A percentile compares a stretch with the other conserved stretches of the same genome.
phyloP scores from a whole-genome alignment of 2,329 filamentous ascomycete genomes.

The Colletotrichum sp. region DNA sequence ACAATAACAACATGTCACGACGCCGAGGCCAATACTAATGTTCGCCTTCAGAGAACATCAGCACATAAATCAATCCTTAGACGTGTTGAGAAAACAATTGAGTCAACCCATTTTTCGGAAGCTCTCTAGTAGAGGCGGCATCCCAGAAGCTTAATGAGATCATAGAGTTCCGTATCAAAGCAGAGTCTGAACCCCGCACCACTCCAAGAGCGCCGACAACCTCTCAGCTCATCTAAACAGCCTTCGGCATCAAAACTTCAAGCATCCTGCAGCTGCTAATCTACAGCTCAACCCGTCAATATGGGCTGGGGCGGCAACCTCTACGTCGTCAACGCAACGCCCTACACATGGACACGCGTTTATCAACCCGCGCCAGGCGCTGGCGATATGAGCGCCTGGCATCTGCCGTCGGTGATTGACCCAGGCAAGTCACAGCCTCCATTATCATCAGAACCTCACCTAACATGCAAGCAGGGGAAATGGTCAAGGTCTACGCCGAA shows the following conservation, averaged over 20 bases:
- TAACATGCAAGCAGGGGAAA: not conserved
- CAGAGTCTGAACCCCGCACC: not conserved
- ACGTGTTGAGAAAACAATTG: rapidly evolving
- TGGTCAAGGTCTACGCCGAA: not conserved
- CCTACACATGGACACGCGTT: not conserved
- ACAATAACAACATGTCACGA: not conserved
- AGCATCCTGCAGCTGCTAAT: not conserved
- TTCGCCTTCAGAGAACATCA: rapidly evolving
- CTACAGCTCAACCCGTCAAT: not conserved
- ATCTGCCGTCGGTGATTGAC: not conserved
- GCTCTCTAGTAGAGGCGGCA: not conserved
- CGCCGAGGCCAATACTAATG: rapidly evolving
- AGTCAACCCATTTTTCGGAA: rapidly evolving
- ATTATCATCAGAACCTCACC: not conserved
- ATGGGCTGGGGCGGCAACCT: not conserved
- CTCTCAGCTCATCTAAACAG: not conserved
- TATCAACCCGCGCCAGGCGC: not conserved
- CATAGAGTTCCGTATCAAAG: not conserved
- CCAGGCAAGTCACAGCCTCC: not conserved
- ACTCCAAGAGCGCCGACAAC: not conserved
- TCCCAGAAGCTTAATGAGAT: not conserved
- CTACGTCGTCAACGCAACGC: not conserved
- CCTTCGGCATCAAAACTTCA: not conserved
- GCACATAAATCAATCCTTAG: rapidly evolving
- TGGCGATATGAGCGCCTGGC: not conserved